phyloP scores from a whole-genome alignment of 2,329 filamentous ascomycete genomes.

The Neodidymelliopsis sp. region DNA sequence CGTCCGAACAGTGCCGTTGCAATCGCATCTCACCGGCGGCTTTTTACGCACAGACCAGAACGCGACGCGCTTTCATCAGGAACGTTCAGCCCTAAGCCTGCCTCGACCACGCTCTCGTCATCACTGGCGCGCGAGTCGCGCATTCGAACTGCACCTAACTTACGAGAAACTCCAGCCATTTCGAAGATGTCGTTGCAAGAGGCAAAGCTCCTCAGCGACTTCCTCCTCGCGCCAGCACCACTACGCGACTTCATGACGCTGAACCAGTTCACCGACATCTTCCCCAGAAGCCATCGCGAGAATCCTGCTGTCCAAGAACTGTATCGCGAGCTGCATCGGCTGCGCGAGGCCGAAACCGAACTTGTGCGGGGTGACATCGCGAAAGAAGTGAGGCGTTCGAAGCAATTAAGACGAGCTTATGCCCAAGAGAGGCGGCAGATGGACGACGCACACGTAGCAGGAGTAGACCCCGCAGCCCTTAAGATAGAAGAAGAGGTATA shows the following conservation, averaged over 20 bases:
- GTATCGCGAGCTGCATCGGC: constrained; percentile 80
- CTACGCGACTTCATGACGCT: constrained; percentile 77
- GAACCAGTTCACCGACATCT: constrained; percentile 77
- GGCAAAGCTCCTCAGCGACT: constrained; percentile 75
- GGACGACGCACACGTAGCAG: constrained; percentile 61
- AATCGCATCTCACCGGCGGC: constrained; percentile 18
- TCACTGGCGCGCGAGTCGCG: constrained; percentile 25
- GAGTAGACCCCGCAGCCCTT: constrained; percentile 66
- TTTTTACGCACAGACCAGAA: constrained; percentile 34
- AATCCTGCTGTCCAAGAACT: constrained; percentile 73
- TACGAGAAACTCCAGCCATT: neutral
- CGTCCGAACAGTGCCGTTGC: constrained; percentile 1
- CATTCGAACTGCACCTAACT: neutral
- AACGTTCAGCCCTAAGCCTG: constrained; percentile 17
- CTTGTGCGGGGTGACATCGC: constrained; percentile 70
- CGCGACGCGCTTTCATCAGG: constrained; percentile 29
- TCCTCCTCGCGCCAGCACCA: constrained; percentile 78
- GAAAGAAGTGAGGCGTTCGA: constrained; percentile 68
- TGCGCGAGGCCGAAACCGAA: constrained; percentile 74
- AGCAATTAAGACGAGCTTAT: constrained; percentile 65
- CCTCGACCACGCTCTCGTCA: constrained; percentile 12
- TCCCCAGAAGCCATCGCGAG: constrained; percentile 71
- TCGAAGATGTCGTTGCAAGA: constrained; percentile 74
- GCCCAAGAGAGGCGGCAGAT: constrained; percentile 61
- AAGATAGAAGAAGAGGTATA: constrained; percentile 59